A percentile compares a stretch with the other conserved stretches of the same genome.
Conservation (phyloP, 768 basidiomycete species). For the Chalciporus piperatus region DNA sequence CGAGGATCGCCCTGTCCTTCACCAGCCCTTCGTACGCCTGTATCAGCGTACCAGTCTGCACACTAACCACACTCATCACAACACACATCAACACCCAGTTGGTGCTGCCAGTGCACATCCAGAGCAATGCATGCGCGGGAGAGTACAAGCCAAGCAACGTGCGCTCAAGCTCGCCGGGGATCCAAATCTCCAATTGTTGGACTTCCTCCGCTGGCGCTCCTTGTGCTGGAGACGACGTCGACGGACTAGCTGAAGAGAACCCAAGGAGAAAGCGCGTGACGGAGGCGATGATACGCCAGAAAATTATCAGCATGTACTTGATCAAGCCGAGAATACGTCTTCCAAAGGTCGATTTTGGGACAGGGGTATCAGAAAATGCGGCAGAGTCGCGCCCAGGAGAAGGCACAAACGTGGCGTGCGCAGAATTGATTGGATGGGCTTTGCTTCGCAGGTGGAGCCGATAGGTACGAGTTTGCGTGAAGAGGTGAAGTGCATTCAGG, state of each 20-base stretch:
- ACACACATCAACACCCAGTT: constrained; percentile 75
- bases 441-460: constrained; percentile 54
- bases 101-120: constrained; percentile 64
- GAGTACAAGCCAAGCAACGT: constrained; percentile 75
- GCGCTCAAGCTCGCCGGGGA: constrained; percentile 68
- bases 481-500: constrained; percentile 63
- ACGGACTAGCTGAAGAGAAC: constrained; percentile 45
- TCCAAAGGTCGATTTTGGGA: constrained; percentile 43
- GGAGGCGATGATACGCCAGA: constrained; percentile 52
- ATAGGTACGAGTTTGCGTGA: constrained; percentile 67
- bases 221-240: constrained; percentile 30
- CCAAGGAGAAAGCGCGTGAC: constrained; percentile 70
- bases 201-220: constrained; percentile 48
- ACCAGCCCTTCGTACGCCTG: constrained; percentile 56
- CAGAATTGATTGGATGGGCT: constrained; percentile 64
- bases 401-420: constrained; percentile 64
- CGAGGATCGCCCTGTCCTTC: constrained; percentile 73
- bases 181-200: constrained; percentile 80
- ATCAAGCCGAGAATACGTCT: constrained; percentile 37
- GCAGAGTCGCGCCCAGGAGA: constrained; percentile 31
- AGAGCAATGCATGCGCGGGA: constrained; percentile 69
- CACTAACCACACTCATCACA: constrained; percentile 65
- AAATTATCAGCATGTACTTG: constrained; percentile 32
- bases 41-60: constrained; percentile 49
- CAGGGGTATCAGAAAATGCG: constrained; percentile 31